Evolutionary conservation across 306 rosid species (phyloP).

Genomic region (Rosa rugosa): DNA sequence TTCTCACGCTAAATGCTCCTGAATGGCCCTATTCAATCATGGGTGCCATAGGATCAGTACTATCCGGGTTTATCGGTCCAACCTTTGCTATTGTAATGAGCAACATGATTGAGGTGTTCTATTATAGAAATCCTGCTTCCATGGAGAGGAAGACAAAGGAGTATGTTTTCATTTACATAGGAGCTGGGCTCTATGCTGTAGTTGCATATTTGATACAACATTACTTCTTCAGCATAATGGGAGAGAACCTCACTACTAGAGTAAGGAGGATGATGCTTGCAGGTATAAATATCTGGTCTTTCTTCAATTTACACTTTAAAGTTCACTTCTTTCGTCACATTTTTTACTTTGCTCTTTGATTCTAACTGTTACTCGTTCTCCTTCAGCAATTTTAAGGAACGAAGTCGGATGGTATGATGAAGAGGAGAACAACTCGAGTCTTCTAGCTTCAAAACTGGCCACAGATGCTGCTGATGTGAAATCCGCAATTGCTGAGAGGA

Average conservation of each 20-base stretch:
- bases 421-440: slow-evolving; percentile 97
- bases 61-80: slow-evolving; percentile 94
- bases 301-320: not conserved
- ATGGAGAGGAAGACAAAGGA: slow-evolving; percentile 96
- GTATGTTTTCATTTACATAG: slow-evolving; percentile 88
- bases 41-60: slow-evolving; percentile 93
- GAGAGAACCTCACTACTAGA: slow-evolving; percentile 98
- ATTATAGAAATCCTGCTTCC: slow-evolving; percentile 65
- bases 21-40: slow-evolving; percentile 99
- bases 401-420: slow-evolving; percentile 99
- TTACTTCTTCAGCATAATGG: slow-evolving; percentile 97
- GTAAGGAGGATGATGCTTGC: slow-evolving; percentile 99
- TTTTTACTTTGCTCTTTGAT: not conserved
- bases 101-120: slow-evolving; percentile 95
- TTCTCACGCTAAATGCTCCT: slow-evolving; percentile 84
- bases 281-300: slow-evolving; percentile 36
- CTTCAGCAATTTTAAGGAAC: slow-evolving; percentile 77
- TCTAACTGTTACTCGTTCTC: slow-evolving; percentile 13
- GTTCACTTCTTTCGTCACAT: not conserved
- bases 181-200: slow-evolving; percentile 93
- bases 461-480: slow-evolving; percentile 98
- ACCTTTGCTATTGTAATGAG: slow-evolving; percentile 99
- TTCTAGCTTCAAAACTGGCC: slow-evolving; percentile 79
- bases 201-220: slow-evolving; percentile 95
- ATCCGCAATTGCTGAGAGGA: slow-evolving; percentile 95